Conservation (phyloP, 2,329 filamentous ascomycete species). For the Calycina marina region DNA sequence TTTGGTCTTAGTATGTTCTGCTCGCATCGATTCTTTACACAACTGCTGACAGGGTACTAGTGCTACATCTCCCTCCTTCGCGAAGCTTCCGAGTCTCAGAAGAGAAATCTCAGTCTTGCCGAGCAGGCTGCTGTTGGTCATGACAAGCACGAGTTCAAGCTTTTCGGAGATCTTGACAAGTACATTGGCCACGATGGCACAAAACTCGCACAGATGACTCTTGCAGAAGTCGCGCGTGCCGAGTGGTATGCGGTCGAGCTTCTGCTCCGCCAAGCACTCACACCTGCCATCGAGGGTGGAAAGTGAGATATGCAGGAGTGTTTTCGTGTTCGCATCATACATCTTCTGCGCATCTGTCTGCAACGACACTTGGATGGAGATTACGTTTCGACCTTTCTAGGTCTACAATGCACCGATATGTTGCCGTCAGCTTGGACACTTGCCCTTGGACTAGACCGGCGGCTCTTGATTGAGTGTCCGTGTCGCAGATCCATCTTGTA, state of each 20-base stretch:
- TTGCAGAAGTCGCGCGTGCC: slow-evolving; percentile 29
- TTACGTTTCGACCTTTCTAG: no score
- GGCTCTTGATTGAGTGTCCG: no score
- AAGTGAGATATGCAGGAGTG: no score
- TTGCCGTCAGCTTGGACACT: no score
- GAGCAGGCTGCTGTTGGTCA: slow-evolving; percentile 24
- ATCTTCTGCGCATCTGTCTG: no score
- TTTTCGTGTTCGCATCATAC: no score
- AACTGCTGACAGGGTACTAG: slow-evolving; percentile 23
- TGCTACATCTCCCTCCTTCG: slow-evolving; percentile 43
- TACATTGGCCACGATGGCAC: slow-evolving; percentile 28
- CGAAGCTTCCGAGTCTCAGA: slow-evolving; percentile 30
- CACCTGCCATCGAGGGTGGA: slow-evolving; percentile 6
- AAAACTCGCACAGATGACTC: slow-evolving; percentile 28
- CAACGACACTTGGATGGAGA: no score
- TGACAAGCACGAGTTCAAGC: slow-evolving; percentile 4
- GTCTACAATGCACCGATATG: no score
- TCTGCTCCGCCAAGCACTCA: slow-evolving; percentile 26
- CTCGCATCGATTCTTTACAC: slow-evolving; percentile 4
- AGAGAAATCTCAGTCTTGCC: slow-evolving; percentile 26
- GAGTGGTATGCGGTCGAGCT: slow-evolving; percentile 37
- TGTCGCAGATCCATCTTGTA: no score
- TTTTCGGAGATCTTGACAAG: slow-evolving; percentile 31
- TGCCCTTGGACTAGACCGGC: no score
- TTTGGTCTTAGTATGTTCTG: slow-evolving; percentile 35